Base-by-base conservation (phyloP, 2,329 filamentous ascomycete genomes). In the Clonostachys rhizophaga region DNA sequence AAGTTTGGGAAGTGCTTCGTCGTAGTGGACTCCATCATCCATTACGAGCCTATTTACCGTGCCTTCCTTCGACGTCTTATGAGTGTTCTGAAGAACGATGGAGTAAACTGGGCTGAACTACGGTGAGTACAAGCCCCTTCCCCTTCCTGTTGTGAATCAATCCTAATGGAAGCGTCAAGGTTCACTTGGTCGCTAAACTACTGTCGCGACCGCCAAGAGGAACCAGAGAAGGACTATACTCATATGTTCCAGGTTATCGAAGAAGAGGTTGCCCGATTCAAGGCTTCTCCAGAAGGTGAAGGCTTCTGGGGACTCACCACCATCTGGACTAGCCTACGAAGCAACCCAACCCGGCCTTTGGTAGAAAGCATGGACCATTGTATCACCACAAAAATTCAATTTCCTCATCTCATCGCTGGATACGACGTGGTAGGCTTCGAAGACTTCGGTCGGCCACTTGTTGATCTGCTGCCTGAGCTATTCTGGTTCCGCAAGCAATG, bases 401-500 rank as follows among this genome's bases (percentile, higher is more conserved):
- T 86, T 61, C 89, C 92, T 1, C 75, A 91, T 44, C 74, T 95
- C 8, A 82, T 96, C 55, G 84, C 87, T 24, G 92, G 92, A 11
- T 96, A 90, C 66, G 92, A 97, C 65, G 70, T 96, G 10, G 91
- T 96, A 6, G 91, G 90, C 0, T 87, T 92, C 64, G 92, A 96
- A 70, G 88, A 95, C 59, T 64, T 77, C 2, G 91, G 91, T 2
- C 80, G 88, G 12, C 78, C 90, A 0, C 78, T 96, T 24, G 75
- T 78, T 33, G 87, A 94, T 54, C 70, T 95, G 5, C 77, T 92
- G 0, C 91, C 91, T 0, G 83, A 95, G 58, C 72, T 97, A 1
- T 92, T 96, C 66, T 96, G 90, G 90, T 96, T 97, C 76, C 84
- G 85, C 53, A 91, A 92, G 65, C 81, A 86, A 56, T 96, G 91